Conservation (phyloP, 2,329 filamentous ascomycete species). For the Aspergillus ochraceus region DNA sequence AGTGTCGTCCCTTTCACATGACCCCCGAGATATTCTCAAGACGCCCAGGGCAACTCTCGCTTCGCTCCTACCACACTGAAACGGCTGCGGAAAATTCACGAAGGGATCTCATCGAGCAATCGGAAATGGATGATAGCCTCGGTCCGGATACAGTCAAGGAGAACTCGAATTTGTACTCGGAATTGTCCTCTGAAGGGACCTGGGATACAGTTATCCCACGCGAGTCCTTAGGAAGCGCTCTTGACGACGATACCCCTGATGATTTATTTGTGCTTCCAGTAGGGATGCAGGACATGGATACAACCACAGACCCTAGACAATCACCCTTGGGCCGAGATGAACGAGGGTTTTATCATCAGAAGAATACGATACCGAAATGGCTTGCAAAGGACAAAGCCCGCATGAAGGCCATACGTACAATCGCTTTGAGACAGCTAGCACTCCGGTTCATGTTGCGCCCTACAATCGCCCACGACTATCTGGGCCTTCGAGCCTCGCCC, state of each 20-base stretch:
- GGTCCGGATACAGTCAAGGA: background rate
- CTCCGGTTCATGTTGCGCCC: slow-evolving; percentile 41
- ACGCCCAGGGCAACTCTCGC: slow-evolving; percentile 2
- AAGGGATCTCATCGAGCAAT: too few species aligned
- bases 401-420: slow-evolving; percentile 39
- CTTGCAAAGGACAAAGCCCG: slow-evolving; percentile 29
- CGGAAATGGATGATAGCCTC: too few species aligned
- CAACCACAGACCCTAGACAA: slow-evolving; percentile 6
- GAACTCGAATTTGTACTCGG: background rate
- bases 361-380: slow-evolving; percentile 29
- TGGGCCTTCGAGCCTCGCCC: slow-evolving; percentile 34
- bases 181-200: background rate
- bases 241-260: background rate
- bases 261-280: background rate
- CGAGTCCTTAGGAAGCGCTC: background rate
- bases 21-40: slow-evolving; percentile 12
- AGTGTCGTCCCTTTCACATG: slow-evolving; percentile 25
- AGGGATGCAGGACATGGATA: background rate
- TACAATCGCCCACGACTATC: slow-evolving; percentile 40
- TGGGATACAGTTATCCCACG: background rate
- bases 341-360: slow-evolving; percentile 16
- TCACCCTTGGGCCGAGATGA: background rate
- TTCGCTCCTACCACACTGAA: slow-evolving; percentile 5
- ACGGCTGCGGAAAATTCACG: background rate
- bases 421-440: slow-evolving; percentile 41